Percentiles rank a stretch among this genome's conserved stretches.
These are phyloP conservation scores for Hypoxylon sp. DNA, from an alignment of 2,329 filamentous ascomycete genomes.

Conservation along the genomic window DNA sequence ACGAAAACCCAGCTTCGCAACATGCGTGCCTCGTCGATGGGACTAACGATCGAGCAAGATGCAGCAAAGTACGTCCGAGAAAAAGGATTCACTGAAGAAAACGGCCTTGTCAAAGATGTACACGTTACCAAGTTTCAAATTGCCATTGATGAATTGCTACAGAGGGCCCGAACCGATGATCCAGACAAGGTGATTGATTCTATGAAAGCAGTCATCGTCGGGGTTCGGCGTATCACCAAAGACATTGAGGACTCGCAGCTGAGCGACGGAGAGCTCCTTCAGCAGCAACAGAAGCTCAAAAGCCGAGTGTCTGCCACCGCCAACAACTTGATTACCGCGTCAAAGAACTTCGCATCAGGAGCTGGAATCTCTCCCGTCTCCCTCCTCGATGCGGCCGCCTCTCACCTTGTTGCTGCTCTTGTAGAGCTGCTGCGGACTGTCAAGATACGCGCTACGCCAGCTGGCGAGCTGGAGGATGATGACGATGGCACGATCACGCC, in stretches of 20 bases:
- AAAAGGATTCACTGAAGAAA: slow-evolving; percentile 76
- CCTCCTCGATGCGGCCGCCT: slow-evolving; percentile 91
- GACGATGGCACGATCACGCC: slow-evolving; percentile 77
- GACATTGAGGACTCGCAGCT: slow-evolving; percentile 76
- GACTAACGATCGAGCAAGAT: slow-evolving; percentile 78
- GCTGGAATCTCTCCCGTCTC: slow-evolving; percentile 93
- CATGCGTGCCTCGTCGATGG: slow-evolving; percentile 84
- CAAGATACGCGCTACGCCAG: slow-evolving; percentile 84
- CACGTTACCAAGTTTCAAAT: slow-evolving; percentile 97
- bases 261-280: slow-evolving; percentile 67
- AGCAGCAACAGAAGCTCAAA: slow-evolving; percentile 79
- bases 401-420: slow-evolving; percentile 87
- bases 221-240: slow-evolving; percentile 86
- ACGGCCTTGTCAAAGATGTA: slow-evolving; percentile 88
- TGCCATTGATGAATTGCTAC: slow-evolving; percentile 90
- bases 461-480: slow-evolving; percentile 82
- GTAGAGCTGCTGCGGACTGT: slow-evolving; percentile 87
- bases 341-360: slow-evolving; percentile 89
- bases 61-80: slow-evolving; percentile 77
- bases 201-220: slow-evolving; percentile 88
- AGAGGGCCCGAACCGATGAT: slow-evolving; percentile 79
- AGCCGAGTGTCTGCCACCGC: slow-evolving; percentile 90
- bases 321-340: slow-evolving; percentile 94
- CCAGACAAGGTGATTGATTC: slow-evolving; percentile 83
- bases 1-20: slow-evolving; percentile 89